Base-by-base conservation (phyloP, 768 basidiomycete genomes). In the Termitomyces sp. region DNA sequence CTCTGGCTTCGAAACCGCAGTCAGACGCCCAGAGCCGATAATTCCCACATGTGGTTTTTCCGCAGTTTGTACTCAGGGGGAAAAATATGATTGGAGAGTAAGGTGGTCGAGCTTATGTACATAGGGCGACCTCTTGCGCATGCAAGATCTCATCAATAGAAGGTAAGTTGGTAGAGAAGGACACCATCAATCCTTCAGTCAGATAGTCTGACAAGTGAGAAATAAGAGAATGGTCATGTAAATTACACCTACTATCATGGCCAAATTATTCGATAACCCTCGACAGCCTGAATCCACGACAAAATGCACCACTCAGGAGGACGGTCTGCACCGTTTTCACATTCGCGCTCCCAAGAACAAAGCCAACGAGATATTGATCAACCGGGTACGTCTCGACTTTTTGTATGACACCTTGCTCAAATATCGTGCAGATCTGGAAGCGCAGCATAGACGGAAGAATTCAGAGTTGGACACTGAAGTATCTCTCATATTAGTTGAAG, bases 261-360 rank as follows among this genome's bases (percentile, higher is more conserved):
- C 20, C 29, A 27, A 12, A n/a, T 18, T 24, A 22, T 16, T 36
- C 50, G 29, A 50, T 26, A 34, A 13, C 47, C 12, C 36, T 39
- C 37, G 48, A 46, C 36, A 57, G 58, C 58, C 58, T 51, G 55
- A 57, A 53, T 54, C 60, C 39, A 56, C 51, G 16, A 53, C 50
- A 39, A 60, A 66, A 46, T 65, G 59, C 54, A 59, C 63, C 57
- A 61, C 59, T 42, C 67, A 68, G 58, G 56, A 62, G n/a, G 63
- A 64, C 53, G n/a, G 62, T 60, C 46, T 69, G 67, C 54, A 61
- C 56, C 26, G 63, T 57, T 55, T 76, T 75, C 65, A 62, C 60
- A 49, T 62, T 67, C 49, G 71, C 31, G 65, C 71, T 32, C 68
- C 74, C n/a, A 73, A 72, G 68, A 72, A 72, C 64, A 65, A 69